These are phyloP conservation scores for Dentipellis sp. DNA, from an alignment of 768 basidiomycete species.

Conservation along the genomic window DNA sequence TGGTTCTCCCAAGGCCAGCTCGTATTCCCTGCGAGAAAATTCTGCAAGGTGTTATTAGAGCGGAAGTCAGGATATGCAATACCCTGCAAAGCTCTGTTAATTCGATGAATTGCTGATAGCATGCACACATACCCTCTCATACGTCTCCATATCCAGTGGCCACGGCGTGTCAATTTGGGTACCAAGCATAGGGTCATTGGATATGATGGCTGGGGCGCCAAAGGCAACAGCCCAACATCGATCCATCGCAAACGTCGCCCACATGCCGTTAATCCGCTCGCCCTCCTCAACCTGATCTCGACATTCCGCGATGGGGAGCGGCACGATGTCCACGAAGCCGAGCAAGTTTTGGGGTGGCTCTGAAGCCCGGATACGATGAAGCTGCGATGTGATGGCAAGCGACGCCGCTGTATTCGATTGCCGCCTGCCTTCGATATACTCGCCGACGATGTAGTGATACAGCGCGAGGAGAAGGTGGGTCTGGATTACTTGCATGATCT, in stretches of 20 bases:
- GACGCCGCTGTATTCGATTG: slow-evolving; percentile 22
- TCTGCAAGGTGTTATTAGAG: slow-evolving; percentile 38
- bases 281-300: slow-evolving; percentile 45
- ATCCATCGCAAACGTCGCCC: slow-evolving; percentile 51
- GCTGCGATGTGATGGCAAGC: slow-evolving; percentile 20
- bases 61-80: slow-evolving; percentile 32
- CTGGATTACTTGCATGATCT: slow-evolving; percentile 26
- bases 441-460: slow-evolving; percentile 21
- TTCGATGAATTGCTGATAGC: slow-evolving; percentile 16
- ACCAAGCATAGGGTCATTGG: slow-evolving; percentile 37
- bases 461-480: slow-evolving; percentile 23
- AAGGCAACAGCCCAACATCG: slow-evolving; percentile 45
- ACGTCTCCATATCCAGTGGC: slow-evolving; percentile 25
- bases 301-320: slow-evolving; percentile 25
- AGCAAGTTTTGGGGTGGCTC: slow-evolving; percentile 6
- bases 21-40: slow-evolving; percentile 34
- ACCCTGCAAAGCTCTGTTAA: slow-evolving; percentile 25
- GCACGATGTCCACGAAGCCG: slow-evolving; percentile 8
- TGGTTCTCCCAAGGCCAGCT: slow-evolving; percentile 24
- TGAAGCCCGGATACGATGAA: slow-evolving; percentile 18
- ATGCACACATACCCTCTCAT: slow-evolving; percentile 4
- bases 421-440: slow-evolving; percentile 22
- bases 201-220: slow-evolving; percentile 42
- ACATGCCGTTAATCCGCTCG: slow-evolving; percentile 59
- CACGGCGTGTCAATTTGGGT: slow-evolving; percentile 31